Evolutionary conservation across 139 green algal genomes (phyloP).

Genomic region (Coccomyxa sp.): DNA sequence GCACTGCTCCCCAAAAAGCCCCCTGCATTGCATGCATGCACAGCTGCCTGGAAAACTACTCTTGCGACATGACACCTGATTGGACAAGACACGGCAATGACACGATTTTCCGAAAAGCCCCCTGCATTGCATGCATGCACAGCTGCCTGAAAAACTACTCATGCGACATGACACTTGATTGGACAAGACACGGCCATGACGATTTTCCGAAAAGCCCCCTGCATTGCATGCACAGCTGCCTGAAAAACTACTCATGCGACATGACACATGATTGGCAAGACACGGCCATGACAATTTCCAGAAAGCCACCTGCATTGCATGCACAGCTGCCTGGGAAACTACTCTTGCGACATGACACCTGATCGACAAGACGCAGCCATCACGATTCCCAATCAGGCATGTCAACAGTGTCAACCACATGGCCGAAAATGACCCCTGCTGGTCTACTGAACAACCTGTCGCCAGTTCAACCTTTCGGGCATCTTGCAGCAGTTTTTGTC

Average conservation of each 20-base stretch:
- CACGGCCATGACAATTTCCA: too few species aligned
- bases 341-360: too few species aligned
- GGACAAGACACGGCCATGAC: background rate
- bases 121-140: background rate
- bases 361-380: background rate
- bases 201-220: too few species aligned
- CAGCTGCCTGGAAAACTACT: background rate
- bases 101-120: too few species aligned
- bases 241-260: too few species aligned
- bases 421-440: too few species aligned
- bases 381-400: background rate
- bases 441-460: too few species aligned
- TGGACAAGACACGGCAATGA: background rate
- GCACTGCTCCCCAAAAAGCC: constrained; percentile 57
- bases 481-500: too few species aligned
- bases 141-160: background rate
- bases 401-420: too few species aligned
- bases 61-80: background rate
- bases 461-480: too few species aligned
- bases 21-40: constrained; percentile 16
- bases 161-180: background rate
- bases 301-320: background rate
- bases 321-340: background rate
- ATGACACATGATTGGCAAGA: background rate
- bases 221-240: background rate